Evolutionary conservation across 352 stramenopile genomes (phyloP), one percentile per base, ranked within the genome.

Genomic region (Phytophthora ohioensis): DNA sequence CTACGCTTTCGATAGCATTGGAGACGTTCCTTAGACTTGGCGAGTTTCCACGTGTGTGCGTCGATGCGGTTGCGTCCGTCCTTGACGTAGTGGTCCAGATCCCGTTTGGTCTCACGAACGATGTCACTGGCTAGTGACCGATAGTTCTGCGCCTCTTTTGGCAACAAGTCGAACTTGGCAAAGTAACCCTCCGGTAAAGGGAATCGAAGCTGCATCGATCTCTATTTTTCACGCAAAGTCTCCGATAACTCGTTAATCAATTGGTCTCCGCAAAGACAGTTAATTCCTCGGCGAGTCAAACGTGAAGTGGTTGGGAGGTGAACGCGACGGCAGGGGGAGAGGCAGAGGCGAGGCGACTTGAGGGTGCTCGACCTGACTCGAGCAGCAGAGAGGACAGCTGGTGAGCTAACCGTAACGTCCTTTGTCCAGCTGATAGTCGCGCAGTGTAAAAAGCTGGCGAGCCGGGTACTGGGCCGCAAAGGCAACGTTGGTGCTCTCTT

Each of bases 101-200:
- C 81, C 32, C 73, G 64, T 8, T 81, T 84, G 43, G 85, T 91
- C 56, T 91, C 81, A 27, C 80, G 79, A 32, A 92, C 80, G 59
- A 92, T 85, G n/a, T 87, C 83, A 46, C 63, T 85, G 61, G 85
- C 82, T n/a, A 86, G 73, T 27, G 71, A 47, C 45, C 82, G 79
- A 63, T 87, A 88, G 38, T 62, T 73, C 48, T 88, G 81, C 61
- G 59, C 75, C 70, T 92, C 82, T 43, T 82, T 67, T 8, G 81
- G 69, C 42, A 81, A 71, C 62, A 92, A 78, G 58, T 92, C 82
- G 61, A 92, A 90, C 70, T 82, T 84, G 72, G 82, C 81, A 64
- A 92, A 92, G 73, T 90, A 91, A n/a, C 78, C 80, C 39, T 71
- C 62, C 10, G 85, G 85, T 27, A 92, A 61, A 17, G 85, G 85